Evolutionary conservation across 164 flowering plant species (phyloP).

Genomic region (Vitis rupestris): DNA sequence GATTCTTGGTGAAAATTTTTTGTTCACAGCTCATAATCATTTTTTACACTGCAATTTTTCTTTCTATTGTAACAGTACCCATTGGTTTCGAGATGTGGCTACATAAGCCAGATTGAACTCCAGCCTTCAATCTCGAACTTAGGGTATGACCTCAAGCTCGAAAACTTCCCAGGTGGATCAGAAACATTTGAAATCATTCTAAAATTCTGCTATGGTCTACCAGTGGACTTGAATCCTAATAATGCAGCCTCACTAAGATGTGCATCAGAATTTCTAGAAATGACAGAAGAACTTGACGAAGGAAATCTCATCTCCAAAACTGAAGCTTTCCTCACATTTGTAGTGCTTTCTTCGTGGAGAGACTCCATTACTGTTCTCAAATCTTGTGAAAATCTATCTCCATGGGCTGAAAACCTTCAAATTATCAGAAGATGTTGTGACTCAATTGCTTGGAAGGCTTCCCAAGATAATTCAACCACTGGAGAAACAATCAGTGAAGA

Average conservation of each 20-base stretch:
- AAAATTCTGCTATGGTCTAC: conserved; percentile 77
- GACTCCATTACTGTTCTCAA: conserved; percentile 66
- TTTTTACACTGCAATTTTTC: background rate
- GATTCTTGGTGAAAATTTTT: too few relatives aligned
- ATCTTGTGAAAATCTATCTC: conserved; percentile 66
- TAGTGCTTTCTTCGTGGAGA: conserved; percentile 78
- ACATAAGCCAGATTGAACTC: conserved; percentile 43
- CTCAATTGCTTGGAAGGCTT: conserved; percentile 65
- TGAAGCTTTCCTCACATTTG: conserved; percentile 77
- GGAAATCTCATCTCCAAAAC: conserved; percentile 81
- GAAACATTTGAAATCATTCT: conserved; percentile 59
- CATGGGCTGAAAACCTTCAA: conserved; percentile 95
- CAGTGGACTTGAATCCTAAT: conserved; percentile 48
- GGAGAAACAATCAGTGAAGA: conserved; percentile 25
- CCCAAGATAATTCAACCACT: conserved; percentile 22
- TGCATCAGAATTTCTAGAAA: conserved; percentile 82
- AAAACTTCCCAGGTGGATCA: conserved; percentile 81
- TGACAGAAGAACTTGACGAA: conserved; percentile 82
- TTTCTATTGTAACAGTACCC: conserved; percentile 49
- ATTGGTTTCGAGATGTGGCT: conserved; percentile 65
- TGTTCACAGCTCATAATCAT: background rate
- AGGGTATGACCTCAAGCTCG: conserved; percentile 48
- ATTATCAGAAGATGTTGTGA: conserved; percentile 82
- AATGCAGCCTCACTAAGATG: conserved; percentile 73
- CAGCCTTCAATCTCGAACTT: conserved; percentile 29